Evolutionary conservation across 139 green algal genomes (phyloP).

Genomic region (Asterochloris erici): DNA sequence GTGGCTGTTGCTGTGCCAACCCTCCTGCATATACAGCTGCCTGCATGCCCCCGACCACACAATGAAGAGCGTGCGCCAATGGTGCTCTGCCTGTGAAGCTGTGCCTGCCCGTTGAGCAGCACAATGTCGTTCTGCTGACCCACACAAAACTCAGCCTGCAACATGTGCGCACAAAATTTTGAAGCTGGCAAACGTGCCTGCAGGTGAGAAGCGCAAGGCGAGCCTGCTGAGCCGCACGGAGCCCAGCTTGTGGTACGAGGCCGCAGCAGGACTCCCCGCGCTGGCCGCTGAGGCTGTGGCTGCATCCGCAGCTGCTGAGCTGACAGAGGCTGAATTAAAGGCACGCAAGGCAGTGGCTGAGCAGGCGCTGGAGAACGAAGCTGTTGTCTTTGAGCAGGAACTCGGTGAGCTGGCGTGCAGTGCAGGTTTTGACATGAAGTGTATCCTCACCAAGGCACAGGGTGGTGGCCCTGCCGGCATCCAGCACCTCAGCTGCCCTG

Average conservation of each 20-base stretch:
- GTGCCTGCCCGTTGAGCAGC: background rate
- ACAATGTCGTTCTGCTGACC: background rate
- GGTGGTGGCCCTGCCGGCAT: background rate
- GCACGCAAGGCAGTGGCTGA: slow-evolving; percentile 27
- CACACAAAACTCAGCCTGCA: background rate
- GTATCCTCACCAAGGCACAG: background rate
- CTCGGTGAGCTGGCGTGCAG: slow-evolving; percentile 12
- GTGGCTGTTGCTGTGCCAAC: too few relatives aligned
- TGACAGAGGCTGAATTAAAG: slow-evolving; percentile 32
- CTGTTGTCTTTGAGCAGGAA: slow-evolving; percentile 53
- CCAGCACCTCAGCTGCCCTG: background rate
- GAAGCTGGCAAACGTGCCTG: background rate
- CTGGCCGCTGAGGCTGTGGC: background rate
- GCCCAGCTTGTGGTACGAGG: slow-evolving; percentile 62
- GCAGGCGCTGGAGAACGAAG: slow-evolving; percentile 47
- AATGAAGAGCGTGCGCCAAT: background rate
- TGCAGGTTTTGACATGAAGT: background rate
- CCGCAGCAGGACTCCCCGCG: slow-evolving; percentile 40
- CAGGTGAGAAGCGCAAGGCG: slow-evolving; percentile 35
- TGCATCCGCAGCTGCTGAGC: slow-evolving; percentile 12
- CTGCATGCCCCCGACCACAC: background rate
- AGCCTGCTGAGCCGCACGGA: slow-evolving; percentile 56
- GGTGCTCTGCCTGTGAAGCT: background rate
- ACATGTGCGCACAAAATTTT: background rate
- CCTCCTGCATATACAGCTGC: background rate